Base-by-base conservation (phyloP, 208 protist species). In the Acanthamoeba royreba region DNA sequence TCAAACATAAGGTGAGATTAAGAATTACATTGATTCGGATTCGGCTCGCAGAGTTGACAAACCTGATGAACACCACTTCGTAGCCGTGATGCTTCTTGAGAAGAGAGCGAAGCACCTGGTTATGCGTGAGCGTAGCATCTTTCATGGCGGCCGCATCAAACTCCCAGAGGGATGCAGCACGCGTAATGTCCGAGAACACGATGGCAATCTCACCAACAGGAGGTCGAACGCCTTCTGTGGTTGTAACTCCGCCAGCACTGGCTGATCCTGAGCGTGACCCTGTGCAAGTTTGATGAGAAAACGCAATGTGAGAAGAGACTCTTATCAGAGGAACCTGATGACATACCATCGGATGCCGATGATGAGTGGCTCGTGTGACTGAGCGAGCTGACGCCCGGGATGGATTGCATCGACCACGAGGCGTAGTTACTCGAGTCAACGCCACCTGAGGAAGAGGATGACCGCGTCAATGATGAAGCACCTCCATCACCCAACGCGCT, bases 1-100 rank as follows among this genome's bases (percentile, higher is more conserved):
- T 9, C 19, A 25, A 55, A 19, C 49, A 9, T 9, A 55, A 9
- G 49, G 19, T 19, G 49, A 55, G 13, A 19, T 25, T 19, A 19
- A 55, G 9, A 55, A 55, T 55, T 17, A n/a, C 4, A 63, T n/a
- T 33, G 49, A 55, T 19, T 55, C 49, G 49, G 9, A 9, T 9
- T 55, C 49, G 19, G 13, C 19, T 19, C 49, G 49, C 19, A 19
- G 19, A 55, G 13, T 55, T 9, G 49, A 25, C n/a, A 33, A 69
- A 69, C 58, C 58, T 1, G 63, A 87, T 87, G 77, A 87, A 87
- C 1, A 87, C 77, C 40, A 87, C 77, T 19, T 87, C 77, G 47
- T 87, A 87, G 43, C 77, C 77, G 31, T 45, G 43, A 35, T 87
- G 77, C 47, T 87, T 87, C 77, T 87, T 87, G 47, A 87, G 77